Percentiles rank a stretch among this genome's conserved stretches.
Conservation (phyloP, 140 eudicot genomes). For the Senecio squalidus region DNA sequence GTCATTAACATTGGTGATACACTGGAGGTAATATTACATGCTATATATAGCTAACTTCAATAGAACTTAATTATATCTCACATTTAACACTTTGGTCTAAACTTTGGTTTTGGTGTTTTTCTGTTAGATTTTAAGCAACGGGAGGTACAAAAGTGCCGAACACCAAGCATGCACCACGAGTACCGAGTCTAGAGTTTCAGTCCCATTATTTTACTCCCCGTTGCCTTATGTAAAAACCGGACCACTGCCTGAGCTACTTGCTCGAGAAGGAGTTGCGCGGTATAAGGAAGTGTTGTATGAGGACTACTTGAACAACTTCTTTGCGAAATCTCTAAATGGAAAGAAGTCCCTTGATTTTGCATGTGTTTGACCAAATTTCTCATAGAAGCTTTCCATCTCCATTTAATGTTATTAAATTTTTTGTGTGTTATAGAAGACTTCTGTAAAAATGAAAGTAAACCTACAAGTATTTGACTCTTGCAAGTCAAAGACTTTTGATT, state of each 20-base stretch:
- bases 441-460: too few relatives aligned
- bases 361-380: background rate
- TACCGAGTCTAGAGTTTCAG: slow-evolving; percentile 26
- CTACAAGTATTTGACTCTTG: too few relatives aligned
- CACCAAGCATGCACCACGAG: slow-evolving; percentile 35
- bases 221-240: slow-evolving; percentile 16
- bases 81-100: too few relatives aligned
- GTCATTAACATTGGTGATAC: too few relatives aligned
- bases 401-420: too few relatives aligned
- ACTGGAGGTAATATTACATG: too few relatives aligned
- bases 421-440: too few relatives aligned
- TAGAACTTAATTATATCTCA: too few relatives aligned
- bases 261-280: slow-evolving; percentile 22
- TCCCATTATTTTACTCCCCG: slow-evolving; percentile 26
- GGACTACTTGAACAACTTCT: slow-evolving; percentile 28
- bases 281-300: slow-evolving; percentile 12
- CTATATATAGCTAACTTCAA: too few relatives aligned
- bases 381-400: too few relatives aligned
- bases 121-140: slow-evolving; percentile 40
- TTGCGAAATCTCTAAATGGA: slow-evolving; percentile 28
- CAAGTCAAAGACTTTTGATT: too few relatives aligned
- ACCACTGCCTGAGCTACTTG: slow-evolving; percentile 32
- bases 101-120: too few relatives aligned
- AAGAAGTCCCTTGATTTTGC: slow-evolving; percentile 38
- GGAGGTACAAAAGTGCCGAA: slow-evolving; percentile 45